Evolutionary conservation across 352 stramenopile genomes (phyloP), one percentile per base, ranked within the genome.

Genomic region (Phytophthora crassamura): DNA sequence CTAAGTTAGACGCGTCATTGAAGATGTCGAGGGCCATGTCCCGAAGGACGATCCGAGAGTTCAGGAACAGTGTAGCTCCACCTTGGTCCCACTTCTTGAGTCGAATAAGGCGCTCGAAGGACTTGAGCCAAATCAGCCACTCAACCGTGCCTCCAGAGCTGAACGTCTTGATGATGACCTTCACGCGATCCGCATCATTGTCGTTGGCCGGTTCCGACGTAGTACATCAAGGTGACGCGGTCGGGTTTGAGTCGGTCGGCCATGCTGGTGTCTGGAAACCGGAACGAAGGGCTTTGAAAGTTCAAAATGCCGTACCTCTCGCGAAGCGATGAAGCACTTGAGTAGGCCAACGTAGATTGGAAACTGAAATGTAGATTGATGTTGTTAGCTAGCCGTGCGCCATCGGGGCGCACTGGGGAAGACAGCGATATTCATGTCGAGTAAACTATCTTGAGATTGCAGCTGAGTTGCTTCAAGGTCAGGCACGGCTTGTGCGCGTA

Each of bases 121-220:
- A 55, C 33, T 55, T 55, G 22, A 55, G 28, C 34, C 48, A 18
- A 15, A 11, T 55, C 5, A 55, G 20, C 48, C 48, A n/a, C n/a
- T n/a, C 7, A 32, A 25, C 33, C n/a, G n/a, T n/a, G n/a, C n/a
- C n/a, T n/a, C n/a, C n/a, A n/a, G n/a, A n/a, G n/a, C n/a, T n/a
- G n/a, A 8, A 59, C 20, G 36, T 59, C n/a, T 39, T 43, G 36
- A 49, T 38, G 16, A 16, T 14, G 15, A 48, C 22, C 28, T 59
- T 49, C 5, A 59, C 40, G 35, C 51, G 39, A 34, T 59, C 51
- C 12, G 38, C 51, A 39, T 47, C 3, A 5, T 32, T 25, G 28
- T 47, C 20, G 1, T 4, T 4, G n/a, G 38, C 36, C 38, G 28
- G 40, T 33, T 4, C 5, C 5, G 11, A 40, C 51, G 38, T 59